phyloP scores from a whole-genome alignment of 2,329 filamentous ascomycete species.

The Phaeoacremonium minimum region DNA sequence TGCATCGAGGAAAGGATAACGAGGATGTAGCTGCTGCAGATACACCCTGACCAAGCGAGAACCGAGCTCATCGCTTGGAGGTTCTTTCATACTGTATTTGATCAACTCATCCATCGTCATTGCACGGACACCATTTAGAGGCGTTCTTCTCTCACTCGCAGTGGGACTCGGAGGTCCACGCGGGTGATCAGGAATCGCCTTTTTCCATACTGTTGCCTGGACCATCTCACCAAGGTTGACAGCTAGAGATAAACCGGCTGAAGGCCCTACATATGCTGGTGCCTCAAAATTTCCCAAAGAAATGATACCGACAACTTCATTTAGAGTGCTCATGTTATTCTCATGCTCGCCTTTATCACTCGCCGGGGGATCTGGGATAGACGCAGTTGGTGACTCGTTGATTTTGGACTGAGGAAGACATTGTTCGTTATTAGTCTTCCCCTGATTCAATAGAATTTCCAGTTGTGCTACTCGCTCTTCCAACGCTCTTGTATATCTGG shows the following conservation, averaged over 20 bases:
- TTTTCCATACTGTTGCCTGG: slow-evolving; percentile 49
- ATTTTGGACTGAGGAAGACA: background rate
- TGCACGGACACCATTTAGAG: slow-evolving; percentile 1
- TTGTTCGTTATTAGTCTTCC: background rate
- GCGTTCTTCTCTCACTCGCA: slow-evolving; percentile 1
- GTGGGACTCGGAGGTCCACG: slow-evolving; percentile 7
- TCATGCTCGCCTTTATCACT: background rate
- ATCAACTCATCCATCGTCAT: slow-evolving; percentile 34
- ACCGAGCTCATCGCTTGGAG: slow-evolving; percentile 40
- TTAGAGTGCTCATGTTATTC: slow-evolving; percentile 17
- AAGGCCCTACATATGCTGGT: slow-evolving; percentile 35
- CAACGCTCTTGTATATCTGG: slow-evolving; percentile 34
- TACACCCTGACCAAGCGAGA: slow-evolving; percentile 37
- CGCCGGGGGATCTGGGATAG: background rate
- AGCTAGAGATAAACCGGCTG: slow-evolving; percentile 42
- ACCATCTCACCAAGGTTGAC: slow-evolving; percentile 48
- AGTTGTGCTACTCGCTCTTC: slow-evolving; percentile 36
- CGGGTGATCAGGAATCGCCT: slow-evolving; percentile 28
- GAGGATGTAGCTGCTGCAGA: slow-evolving; percentile 36
- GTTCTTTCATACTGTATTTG: slow-evolving; percentile 33
- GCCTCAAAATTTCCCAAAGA: slow-evolving; percentile 38
- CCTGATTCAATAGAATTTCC: slow-evolving; percentile 21
- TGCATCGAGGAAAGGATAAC: slow-evolving; percentile 45
- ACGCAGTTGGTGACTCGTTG: background rate
- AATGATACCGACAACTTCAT: slow-evolving; percentile 43